Evolutionary conservation across 202 grass and related monocot genomes (phyloP), one percentile per base, ranked within the genome.

Genomic region (Setaria italica): DNA sequence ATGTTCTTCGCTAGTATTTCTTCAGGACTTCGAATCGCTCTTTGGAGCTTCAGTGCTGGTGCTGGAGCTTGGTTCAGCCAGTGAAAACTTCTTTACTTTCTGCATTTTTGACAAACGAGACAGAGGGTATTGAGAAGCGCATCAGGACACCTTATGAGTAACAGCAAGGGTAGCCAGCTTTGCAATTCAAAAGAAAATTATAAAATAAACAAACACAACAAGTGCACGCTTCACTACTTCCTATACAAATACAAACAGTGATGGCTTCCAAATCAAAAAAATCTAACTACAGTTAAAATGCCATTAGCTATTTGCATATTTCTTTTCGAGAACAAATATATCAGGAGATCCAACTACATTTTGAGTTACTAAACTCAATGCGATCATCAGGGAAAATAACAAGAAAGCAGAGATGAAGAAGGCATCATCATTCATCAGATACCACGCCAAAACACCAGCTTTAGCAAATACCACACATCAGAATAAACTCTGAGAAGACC

Each of bases 71-170:
- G 86, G 60, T 57, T 91, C 91, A 59, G 84, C 84, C 46, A 95
- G 73, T 7, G 87, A 93, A 81, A 95, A 95, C 77, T 93, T 95
- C 87, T 85, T 95, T 66, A 95, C 91, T 81, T 62, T 89, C 91
- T 93, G 78, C 75, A 86, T 64, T 87, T 76, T 8, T 5, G 1
- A 75, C 34, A 55, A 76, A 78, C 62, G 41, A 21, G 47, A 11
- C 19, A 82, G 11, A 79, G 13, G 14, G 16, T 76, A 9, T 60
- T 74, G 7, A 74, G 14, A 62, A 63, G 62, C 11, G 62, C 10
- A 51, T 9, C 65, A 72, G 4, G 39, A 17, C 43, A 54, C 25
- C 7, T 63, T 63, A 43, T 17, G 34, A 66, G 15, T 15, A 62
- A 48, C 17, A 70, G 63, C 1, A 35, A 6, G n/a, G 76, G 37